Conservation (phyloP, 2,329 filamentous ascomycete species). For the Aspergillus latus region DNA sequence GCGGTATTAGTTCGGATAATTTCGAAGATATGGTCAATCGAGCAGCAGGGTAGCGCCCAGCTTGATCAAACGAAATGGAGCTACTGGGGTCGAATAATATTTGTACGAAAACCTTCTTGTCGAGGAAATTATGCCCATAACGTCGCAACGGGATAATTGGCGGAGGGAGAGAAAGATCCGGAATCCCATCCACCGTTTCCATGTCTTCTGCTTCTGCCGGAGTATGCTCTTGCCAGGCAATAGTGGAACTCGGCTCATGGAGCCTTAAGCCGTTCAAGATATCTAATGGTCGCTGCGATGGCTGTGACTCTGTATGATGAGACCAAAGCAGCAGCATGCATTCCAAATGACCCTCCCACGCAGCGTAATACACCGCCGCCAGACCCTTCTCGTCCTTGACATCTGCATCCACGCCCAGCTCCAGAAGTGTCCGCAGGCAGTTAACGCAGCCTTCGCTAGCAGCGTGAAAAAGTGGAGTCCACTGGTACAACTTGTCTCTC, state of each 20-base stretch:
- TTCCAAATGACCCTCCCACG: constrained; percentile 93
- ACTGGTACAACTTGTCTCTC: constrained; percentile 91
- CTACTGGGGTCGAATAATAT: constrained; percentile 81
- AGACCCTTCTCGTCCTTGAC: constrained; percentile 89
- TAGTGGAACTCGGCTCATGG: constrained; percentile 26
- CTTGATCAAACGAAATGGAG: constrained; percentile 92
- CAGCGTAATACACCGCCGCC: constrained; percentile 96
- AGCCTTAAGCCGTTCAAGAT: constrained; percentile 36
- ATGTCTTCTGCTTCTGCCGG: constrained; percentile 59
- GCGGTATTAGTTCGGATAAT: constrained; percentile 89
- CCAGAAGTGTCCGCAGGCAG: constrained; percentile 77
- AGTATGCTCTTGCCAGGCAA: constrained; percentile 31
- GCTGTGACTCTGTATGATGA: constrained; percentile 26
- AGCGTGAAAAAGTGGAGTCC: constrained; percentile 94
- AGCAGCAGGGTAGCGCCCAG: constrained; percentile 92
- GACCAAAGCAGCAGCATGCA: constrained; percentile 81
- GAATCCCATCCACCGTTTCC: constrained; percentile 79
- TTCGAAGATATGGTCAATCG: constrained; percentile 96
- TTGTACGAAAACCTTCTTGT: constrained; percentile 94
- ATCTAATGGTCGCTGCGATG: constrained; percentile 33
- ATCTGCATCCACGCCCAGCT: constrained; percentile 73
- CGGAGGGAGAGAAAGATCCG: constrained; percentile 84
- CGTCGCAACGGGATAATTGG: constrained; percentile 92
- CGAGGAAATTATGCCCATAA: constrained; percentile 97
- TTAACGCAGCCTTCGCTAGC: constrained; percentile 93